Percentiles rank a stretch among this genome's conserved stretches.
These are phyloP conservation scores for Hypholoma sublateritium DNA, from an alignment of 768 basidiomycete species.

Conservation along the genomic window DNA sequence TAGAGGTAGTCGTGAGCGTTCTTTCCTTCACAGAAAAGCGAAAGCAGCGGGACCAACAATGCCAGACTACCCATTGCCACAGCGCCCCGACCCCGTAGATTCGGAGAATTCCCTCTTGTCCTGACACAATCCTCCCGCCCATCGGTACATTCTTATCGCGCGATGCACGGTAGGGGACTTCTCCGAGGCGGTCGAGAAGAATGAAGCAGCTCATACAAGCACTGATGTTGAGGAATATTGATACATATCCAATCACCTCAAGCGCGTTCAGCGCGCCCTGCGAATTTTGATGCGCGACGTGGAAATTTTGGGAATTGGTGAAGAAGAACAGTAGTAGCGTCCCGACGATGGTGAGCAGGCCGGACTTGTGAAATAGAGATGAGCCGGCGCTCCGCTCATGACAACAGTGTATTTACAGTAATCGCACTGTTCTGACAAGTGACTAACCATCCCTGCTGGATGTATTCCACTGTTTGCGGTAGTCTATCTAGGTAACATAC, in stretches of 20 bases:
- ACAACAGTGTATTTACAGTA: conserved; percentile 12
- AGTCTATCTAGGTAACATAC: conserved; percentile 16
- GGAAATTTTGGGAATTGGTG: conserved; percentile 1
- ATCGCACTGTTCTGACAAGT: conserved; percentile 20
- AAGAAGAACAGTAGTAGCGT: conserved; percentile 17
- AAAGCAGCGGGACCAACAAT: conserved; percentile 16
- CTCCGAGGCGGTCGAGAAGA: conserved; percentile 21
- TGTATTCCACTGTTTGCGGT: conserved; percentile 22
- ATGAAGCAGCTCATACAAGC: conserved; percentile 22
- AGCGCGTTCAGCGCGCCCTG: conserved; percentile 3
- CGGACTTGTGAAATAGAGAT: conserved; percentile 14
- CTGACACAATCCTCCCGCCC: conserved; percentile 10
- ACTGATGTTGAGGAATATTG: conserved; percentile 23
- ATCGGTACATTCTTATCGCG: conserved; percentile 8
- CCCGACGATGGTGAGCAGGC: conserved; percentile 18
- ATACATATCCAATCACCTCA: conserved; percentile 16
- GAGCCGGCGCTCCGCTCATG: background rate
- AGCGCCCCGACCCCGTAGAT: conserved; percentile 20
- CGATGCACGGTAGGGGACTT: conserved; percentile 19
- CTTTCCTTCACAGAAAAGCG: background rate
- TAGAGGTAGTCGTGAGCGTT: background rate
- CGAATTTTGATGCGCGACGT: background rate
- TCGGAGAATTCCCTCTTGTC: conserved; percentile 15
- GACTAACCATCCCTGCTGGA: conserved; percentile 22
- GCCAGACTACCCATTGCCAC: conserved; percentile 21